Percentiles rank a stretch among this genome's conserved stretches.
Conservation (phyloP, 2,329 filamentous ascomycete species). For the Domatiomyces globalis region DNA sequence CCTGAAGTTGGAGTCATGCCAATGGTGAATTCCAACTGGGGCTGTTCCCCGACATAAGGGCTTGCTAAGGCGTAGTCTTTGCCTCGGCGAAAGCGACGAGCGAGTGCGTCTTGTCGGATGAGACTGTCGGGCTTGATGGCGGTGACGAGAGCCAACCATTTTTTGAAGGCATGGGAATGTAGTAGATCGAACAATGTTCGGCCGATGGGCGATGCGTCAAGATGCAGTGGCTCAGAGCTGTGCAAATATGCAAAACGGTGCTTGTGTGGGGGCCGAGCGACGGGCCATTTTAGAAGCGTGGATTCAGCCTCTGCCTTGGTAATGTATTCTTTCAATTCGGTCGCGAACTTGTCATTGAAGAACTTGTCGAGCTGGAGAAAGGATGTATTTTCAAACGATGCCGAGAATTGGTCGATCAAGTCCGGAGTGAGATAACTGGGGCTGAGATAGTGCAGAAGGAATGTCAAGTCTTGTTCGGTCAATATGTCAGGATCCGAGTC, state of each 20-base stretch:
- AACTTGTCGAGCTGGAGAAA: constrained; percentile 71
- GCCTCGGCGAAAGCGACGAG: constrained; percentile 72
- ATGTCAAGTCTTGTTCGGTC: constrained; percentile 69
- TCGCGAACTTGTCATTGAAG: constrained; percentile 62
- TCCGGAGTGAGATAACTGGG: constrained; percentile 87
- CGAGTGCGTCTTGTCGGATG: constrained; percentile 61
- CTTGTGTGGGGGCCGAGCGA: constrained; percentile 84
- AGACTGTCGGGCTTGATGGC: constrained; percentile 46
- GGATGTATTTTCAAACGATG: constrained; percentile 68
- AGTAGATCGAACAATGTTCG: constrained; percentile 71
- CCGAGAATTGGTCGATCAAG: constrained; percentile 66
- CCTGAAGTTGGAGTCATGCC: constrained; percentile 71
- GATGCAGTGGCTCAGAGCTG: constrained; percentile 21
- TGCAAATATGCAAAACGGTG: constrained; percentile 66
- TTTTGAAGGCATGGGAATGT: constrained; percentile 70
- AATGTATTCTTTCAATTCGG: constrained; percentile 56
- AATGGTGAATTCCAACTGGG: constrained; percentile 74
- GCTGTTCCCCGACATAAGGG: constrained; percentile 54
- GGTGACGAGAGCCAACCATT: constrained; percentile 78
- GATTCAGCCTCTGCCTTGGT: constrained; percentile 45
- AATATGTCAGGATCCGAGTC: constrained; percentile 44
- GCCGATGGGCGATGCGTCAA: constrained; percentile 46
- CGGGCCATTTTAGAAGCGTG: constrained; percentile 44
- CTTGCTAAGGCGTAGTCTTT: constrained; percentile 88
- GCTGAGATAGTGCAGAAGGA: constrained; percentile 77